Base-by-base conservation (phyloP, 352 stramenopile species). In the Phytophthora hibernalis region DNA sequence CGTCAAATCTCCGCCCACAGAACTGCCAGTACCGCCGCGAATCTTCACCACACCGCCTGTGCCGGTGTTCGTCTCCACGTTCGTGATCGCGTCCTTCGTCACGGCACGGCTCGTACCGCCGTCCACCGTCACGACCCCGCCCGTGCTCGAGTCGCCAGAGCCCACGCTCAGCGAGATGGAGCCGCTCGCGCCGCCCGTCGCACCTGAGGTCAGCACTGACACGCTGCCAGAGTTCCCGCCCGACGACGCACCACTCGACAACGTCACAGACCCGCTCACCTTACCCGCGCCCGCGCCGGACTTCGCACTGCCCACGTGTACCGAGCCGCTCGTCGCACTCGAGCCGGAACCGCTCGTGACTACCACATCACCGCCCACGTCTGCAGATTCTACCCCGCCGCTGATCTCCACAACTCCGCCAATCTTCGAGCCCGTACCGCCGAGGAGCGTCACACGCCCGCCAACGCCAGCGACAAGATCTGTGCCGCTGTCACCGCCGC, bases 401-500 rank as follows among this genome's bases (percentile, higher is more conserved):
- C 12, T 45, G 50, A 57, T 31, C 13, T 57, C 50, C 31, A 57
- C 50, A 11, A 33, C 30, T 15, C 50, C 50, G 15, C 50, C 50
- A 20, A 22, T 44, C 31, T 44, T 57, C 50, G 21, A 35, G 20
- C 50, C 50, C 12, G 50, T 35, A 5, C 50, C 50, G 15, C 50
- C 50, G 11, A 57, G 5, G n/a, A 68, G 22, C 16, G 37, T 33
- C 18, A 68, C 42, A 28, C 54, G 37, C 10, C 56, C 64, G 6
- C 64, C 64, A 18, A 51, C 35, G 18, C 50, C 11, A 18, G 35
- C 35, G 26, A 15, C n/a, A n/a, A n/a, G n/a, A n/a, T n/a, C n/a
- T n/a, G n/a, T n/a, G n/a, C n/a, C n/a, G 35, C 31, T 60, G 53
- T 60, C 53, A 28, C 53, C 53, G 37, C 53, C 31, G 53, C 53